Evolutionary conservation across 306 rosid genomes (phyloP).

Genomic region (Astragalus glycyphyllos): DNA sequence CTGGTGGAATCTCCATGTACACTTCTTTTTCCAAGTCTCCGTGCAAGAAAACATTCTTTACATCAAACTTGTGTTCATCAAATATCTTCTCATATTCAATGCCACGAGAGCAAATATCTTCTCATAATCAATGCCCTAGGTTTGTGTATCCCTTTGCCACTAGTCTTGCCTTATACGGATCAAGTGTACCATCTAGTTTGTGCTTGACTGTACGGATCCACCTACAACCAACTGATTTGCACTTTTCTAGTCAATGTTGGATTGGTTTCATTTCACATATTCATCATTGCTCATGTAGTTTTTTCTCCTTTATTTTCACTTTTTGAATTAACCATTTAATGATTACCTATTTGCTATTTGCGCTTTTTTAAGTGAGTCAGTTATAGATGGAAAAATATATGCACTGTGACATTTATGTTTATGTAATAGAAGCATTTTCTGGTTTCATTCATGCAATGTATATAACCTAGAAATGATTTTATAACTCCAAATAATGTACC

Average conservation of each 20-base stretch:
- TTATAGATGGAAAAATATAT: constrained; percentile 12
- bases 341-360: neutral
- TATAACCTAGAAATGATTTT: constrained; percentile 9
- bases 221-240: no score
- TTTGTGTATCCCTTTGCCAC: no score
- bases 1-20: no score
- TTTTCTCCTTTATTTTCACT: neutral
- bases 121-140: no score
- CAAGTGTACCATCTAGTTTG: no score
- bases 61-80: no score
- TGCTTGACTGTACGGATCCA: no score
- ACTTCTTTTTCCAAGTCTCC: no score
- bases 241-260: constrained; percentile 1
- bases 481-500: constrained; percentile 14
- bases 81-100: no score
- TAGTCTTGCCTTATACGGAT: no score
- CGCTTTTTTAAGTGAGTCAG: constrained; percentile 5
- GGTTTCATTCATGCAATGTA: constrained; percentile 30
- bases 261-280: constrained; percentile 22
- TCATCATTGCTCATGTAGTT: neutral
- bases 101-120: no score
- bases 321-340: neutral
- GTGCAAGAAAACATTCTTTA: no score
- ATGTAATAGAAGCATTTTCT: constrained; percentile 12
- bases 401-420: neutral